Percentiles rank a stretch among this genome's conserved stretches.
Evolutionary conservation across 148 eudicot species (phyloP).

Genomic region (Heliamphora exappendiculata): DNA sequence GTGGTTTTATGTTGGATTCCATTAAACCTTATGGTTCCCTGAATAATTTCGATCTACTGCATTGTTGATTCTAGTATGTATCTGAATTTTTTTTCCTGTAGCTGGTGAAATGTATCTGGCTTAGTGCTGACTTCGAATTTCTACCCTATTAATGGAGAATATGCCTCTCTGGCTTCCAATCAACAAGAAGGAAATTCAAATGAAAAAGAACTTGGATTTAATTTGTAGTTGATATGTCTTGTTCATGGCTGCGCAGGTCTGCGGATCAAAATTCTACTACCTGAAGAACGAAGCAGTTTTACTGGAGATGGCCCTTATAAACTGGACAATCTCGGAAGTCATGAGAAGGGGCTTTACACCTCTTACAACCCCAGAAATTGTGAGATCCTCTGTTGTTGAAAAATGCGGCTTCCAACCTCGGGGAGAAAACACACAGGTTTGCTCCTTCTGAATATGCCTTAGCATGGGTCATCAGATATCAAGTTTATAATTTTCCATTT

Average conservation of each 20-base stretch:
- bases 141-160: not conserved
- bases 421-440: conserved; percentile 74
- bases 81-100: not conserved
- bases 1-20: no score
- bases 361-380: conserved; percentile 85
- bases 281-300: conserved; percentile 89
- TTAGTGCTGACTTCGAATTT: not conserved
- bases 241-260: conserved; percentile 40
- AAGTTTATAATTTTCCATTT: not conserved
- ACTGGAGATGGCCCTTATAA: conserved; percentile 79
- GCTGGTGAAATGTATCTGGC: not conserved
- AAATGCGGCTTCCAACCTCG: conserved; percentile 99
- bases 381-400: conserved; percentile 76
- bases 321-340: conserved; percentile 79
- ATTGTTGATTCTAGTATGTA: not conserved
- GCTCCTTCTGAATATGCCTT: not conserved
- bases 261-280: conserved; percentile 94
- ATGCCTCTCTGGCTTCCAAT: not conserved
- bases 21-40: no score
- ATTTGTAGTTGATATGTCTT: not conserved
- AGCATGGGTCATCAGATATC: not conserved
- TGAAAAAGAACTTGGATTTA: not conserved
- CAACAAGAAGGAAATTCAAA: not conserved
- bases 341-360: conserved; percentile 80
- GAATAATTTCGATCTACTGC: no score